Conservation (phyloP, 768 basidiomycete genomes). For the Boletus coccyginus region DNA sequence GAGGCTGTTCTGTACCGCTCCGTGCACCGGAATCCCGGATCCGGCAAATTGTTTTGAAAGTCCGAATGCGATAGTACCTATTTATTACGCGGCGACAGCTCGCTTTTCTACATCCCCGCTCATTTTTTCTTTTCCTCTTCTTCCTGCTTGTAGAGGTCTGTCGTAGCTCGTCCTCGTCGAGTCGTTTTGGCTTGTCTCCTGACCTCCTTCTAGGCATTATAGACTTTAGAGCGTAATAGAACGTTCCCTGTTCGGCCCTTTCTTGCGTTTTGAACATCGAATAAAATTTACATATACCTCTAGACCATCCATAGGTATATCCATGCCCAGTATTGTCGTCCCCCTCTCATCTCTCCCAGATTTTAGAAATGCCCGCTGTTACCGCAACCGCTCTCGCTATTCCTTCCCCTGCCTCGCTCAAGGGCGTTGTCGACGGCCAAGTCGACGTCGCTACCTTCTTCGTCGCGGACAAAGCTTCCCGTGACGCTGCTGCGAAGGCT, state of each 20-base stretch:
- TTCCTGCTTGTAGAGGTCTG: slow-evolving; percentile 34
- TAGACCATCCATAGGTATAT: slow-evolving; percentile 42
- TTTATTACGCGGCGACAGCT: slow-evolving; percentile 11
- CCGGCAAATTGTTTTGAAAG: slow-evolving; percentile 24
- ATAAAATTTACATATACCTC: slow-evolving; percentile 36
- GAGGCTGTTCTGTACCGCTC: slow-evolving; percentile 14
- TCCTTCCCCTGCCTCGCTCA: slow-evolving; percentile 69
- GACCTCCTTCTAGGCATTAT: slow-evolving; percentile 33
- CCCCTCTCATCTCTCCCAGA: slow-evolving; percentile 33
- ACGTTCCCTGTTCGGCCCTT: slow-evolving; percentile 57
- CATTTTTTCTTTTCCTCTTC: slow-evolving; percentile 26
- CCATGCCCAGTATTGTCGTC: not conserved
- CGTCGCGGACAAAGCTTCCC: slow-evolving; percentile 79
- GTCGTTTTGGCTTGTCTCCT: not conserved
- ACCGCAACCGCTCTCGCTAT: slow-evolving; percentile 58
- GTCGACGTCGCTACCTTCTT: slow-evolving; percentile 78
- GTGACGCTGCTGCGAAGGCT: slow-evolving; percentile 64
- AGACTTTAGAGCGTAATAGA: slow-evolving; percentile 53
- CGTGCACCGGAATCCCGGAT: not conserved
- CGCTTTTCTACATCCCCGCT: slow-evolving; percentile 30
- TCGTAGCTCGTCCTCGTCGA: not conserved
- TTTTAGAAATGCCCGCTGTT: slow-evolving; percentile 76
- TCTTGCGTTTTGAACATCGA: slow-evolving; percentile 39
- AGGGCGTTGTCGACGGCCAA: slow-evolving; percentile 62
- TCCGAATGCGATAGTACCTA: slow-evolving; percentile 20